Conservation (phyloP, 2,329 filamentous ascomycete genomes). For the Arthroderma sp. region DNA sequence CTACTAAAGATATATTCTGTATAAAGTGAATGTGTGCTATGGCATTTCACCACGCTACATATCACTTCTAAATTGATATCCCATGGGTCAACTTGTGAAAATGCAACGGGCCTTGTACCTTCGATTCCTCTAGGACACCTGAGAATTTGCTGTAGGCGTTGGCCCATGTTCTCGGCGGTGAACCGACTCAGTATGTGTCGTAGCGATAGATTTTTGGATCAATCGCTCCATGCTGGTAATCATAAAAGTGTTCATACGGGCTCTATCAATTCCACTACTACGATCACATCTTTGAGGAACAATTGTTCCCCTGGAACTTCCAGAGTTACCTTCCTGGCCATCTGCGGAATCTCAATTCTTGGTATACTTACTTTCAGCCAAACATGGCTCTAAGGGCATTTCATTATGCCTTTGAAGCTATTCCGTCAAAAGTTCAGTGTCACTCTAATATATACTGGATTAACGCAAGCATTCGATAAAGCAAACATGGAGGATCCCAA, state of each 20-base stretch:
- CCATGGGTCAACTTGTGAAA: neutral
- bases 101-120: constrained; percentile 37
- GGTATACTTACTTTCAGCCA: constrained; percentile 60
- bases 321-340: constrained; percentile 61
- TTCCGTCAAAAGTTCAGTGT: constrained; percentile 56
- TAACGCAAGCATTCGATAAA: constrained; percentile 61
- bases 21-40: constrained; percentile 24
- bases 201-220: constrained; percentile 48
- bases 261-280: constrained; percentile 76
- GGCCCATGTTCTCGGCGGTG: constrained; percentile 44
- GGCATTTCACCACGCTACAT: neutral
- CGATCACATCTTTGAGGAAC: constrained; percentile 74
- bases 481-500: constrained; percentile 42
- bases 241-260: constrained; percentile 57
- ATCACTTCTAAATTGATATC: neutral
- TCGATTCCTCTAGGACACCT: constrained; percentile 42
- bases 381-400: constrained; percentile 60
- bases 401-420: constrained; percentile 58
- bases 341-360: constrained; percentile 56
- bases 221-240: constrained; percentile 40
- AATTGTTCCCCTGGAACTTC: constrained; percentile 62
- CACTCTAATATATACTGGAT: constrained; percentile 52
- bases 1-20: constrained; percentile 45
- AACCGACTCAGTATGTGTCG: constrained; percentile 33
- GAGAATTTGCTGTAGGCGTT: constrained; percentile 43